phyloP scores from a whole-genome alignment of 2,329 filamentous ascomycete genomes.

The Diplodia corticola region DNA sequence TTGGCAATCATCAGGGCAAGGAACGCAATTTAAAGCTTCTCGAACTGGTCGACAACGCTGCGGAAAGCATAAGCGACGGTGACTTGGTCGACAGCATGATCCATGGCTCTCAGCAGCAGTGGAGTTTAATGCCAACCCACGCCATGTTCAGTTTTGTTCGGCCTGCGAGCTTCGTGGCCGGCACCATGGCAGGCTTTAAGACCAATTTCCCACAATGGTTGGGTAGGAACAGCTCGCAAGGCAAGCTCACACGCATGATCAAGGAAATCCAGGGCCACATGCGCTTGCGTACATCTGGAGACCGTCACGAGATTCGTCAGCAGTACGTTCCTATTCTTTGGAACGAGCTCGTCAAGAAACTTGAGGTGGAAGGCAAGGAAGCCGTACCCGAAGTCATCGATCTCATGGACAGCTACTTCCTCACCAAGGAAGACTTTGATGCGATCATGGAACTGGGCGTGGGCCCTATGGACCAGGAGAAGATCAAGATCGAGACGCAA shows the following conservation, averaged over 20 bases:
- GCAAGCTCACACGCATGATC: slow-evolving; percentile 71
- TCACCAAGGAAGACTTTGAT: slow-evolving; percentile 94
- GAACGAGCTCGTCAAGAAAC: slow-evolving; percentile 71
- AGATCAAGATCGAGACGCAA: slow-evolving; percentile 76
- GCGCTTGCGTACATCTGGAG: slow-evolving; percentile 85
- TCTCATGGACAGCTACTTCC: slow-evolving; percentile 94
- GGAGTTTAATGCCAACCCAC: slow-evolving; percentile 96
- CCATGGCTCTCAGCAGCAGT: slow-evolving; percentile 95
- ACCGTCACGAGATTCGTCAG: slow-evolving; percentile 90
- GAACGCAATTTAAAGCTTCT: slow-evolving; percentile 79
- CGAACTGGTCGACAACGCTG: slow-evolving; percentile 82
- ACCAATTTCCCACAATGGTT: slow-evolving; percentile 88
- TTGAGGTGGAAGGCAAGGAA: slow-evolving; percentile 79
- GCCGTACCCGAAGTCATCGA: slow-evolving; percentile 81
- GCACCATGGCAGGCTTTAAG: slow-evolving; percentile 65
- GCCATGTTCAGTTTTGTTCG: slow-evolving; percentile 93
- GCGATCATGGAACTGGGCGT: slow-evolving; percentile 88
- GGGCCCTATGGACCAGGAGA: slow-evolving; percentile 75
- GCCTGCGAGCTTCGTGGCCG: slow-evolving; percentile 83
- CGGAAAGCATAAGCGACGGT: slow-evolving; percentile 95
- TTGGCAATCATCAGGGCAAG: slow-evolving; percentile 62
- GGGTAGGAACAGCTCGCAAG: slow-evolving; percentile 85
- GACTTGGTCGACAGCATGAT: slow-evolving; percentile 98
- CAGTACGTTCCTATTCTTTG: slow-evolving; percentile 90
- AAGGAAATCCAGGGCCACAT: slow-evolving; percentile 98